Evolutionary conservation across 495 filamentous ascomycete genomes (phyloP).

Genomic region (Penicillium roqueforti): DNA sequence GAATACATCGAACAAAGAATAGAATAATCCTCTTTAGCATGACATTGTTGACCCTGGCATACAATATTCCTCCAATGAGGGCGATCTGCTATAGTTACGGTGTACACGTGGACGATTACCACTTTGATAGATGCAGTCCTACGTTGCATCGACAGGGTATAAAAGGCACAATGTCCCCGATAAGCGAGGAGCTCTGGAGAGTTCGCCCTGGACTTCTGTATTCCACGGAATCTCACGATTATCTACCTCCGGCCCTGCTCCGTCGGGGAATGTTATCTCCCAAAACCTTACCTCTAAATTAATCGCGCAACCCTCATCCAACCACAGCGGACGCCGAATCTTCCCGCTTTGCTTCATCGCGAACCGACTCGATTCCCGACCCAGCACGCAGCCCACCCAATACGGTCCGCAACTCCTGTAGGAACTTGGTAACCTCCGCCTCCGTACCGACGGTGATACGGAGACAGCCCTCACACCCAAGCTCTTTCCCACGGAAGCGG

Average conservation of each 20-base stretch:
- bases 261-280: neutral
- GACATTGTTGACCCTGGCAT: neutral
- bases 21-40: too few relatives aligned
- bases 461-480: constrained; percentile 82
- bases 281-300: neutral
- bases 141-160: too few relatives aligned
- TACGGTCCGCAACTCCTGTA: constrained; percentile 61
- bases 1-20: neutral
- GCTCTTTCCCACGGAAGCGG: constrained; percentile 86
- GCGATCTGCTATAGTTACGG: too few relatives aligned
- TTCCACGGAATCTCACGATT: neutral
- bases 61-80: too few relatives aligned
- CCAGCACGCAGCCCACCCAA: constrained; percentile 46
- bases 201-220: too few relatives aligned
- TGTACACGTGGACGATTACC: constrained; percentile 2
- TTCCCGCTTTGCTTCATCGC: constrained; percentile 25
- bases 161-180: too few relatives aligned
- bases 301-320: constrained; percentile 3
- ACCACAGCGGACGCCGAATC: constrained; percentile 17
- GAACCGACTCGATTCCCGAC: constrained; percentile 22
- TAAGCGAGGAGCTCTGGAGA: too few relatives aligned
- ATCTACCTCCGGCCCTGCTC: too few relatives aligned
- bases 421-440: constrained; percentile 71
- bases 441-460: constrained; percentile 92
- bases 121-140: too few relatives aligned